Conservation (phyloP, 192 early-diverging fungal genomes). For the Coemansia sp. region DNA sequence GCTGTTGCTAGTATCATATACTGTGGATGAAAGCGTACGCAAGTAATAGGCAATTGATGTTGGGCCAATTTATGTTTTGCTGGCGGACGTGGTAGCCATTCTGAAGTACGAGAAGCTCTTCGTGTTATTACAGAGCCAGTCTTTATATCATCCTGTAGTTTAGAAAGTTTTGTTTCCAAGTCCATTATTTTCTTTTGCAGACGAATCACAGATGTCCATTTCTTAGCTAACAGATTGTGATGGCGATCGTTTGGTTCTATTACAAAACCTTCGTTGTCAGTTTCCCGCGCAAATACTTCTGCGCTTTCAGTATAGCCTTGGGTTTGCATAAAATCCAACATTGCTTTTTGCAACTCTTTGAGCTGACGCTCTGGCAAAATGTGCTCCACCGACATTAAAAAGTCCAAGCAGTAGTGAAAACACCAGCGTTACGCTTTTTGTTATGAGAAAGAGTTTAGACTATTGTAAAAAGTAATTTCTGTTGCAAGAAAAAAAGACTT, state of each 20-base stretch:
- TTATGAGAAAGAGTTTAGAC: too few species aligned
- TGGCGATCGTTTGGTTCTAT: conserved; percentile 68
- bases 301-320: conserved; percentile 70
- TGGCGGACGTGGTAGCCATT: conserved; percentile 86
- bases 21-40: conserved; percentile 85
- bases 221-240: conserved; percentile 57
- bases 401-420: too few species aligned
- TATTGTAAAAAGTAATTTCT: too few species aligned
- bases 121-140: conserved; percentile 50
- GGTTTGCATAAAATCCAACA: conserved; percentile 85
- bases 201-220: conserved; percentile 94
- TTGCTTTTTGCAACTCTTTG: conserved; percentile 70
- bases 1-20: conserved; percentile 80
- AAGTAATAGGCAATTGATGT: conserved; percentile 79
- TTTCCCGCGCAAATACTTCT: conserved; percentile 68
- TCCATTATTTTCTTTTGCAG: conserved; percentile 96
- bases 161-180: conserved; percentile 76
- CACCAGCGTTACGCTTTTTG: too few species aligned
- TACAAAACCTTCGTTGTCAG: conserved; percentile 68
- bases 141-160: conserved; percentile 72
- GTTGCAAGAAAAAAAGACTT: too few species aligned
- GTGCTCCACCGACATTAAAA: conserved; percentile 23
- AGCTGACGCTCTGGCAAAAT: conserved; percentile 69
- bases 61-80: conserved; percentile 70
- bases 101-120: conserved; percentile 58